Evolutionary conservation across 345 rosid genomes (phyloP).

Genomic region (Pistacia atlantica): DNA sequence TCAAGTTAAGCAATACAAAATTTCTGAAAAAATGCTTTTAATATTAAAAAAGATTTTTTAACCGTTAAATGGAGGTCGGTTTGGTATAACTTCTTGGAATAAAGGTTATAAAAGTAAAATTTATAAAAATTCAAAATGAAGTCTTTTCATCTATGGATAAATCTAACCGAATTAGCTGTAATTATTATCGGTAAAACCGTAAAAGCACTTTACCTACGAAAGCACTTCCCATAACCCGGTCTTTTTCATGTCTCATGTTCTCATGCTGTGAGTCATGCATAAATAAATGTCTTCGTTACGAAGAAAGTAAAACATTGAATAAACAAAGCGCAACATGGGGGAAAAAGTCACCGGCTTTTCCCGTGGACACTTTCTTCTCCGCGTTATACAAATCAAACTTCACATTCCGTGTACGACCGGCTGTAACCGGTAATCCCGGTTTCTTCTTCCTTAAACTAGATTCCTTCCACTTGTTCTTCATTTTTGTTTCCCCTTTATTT

Average conservation of each 20-base stretch:
- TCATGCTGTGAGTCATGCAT: background rate
- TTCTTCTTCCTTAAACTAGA: background rate
- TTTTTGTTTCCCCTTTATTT: background rate
- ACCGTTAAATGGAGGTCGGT: too few species aligned
- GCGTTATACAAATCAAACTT: constrained; percentile 9
- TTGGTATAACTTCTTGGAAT: too few species aligned
- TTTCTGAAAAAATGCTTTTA: too few species aligned
- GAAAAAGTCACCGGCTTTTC: background rate
- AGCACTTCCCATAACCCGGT: background rate
- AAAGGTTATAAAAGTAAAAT: too few species aligned
- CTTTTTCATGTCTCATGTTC: background rate
- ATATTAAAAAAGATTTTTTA: too few species aligned
- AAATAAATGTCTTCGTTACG: background rate
- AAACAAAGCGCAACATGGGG: background rate
- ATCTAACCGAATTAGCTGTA: too few species aligned
- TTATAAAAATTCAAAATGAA: too few species aligned
- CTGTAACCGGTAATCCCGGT: constrained; percentile 12
- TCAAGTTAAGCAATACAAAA: too few species aligned
- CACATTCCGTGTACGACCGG: background rate
- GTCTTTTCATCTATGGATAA: too few species aligned
- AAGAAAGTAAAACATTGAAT: background rate
- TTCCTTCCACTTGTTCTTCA: background rate
- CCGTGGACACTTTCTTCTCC: background rate
- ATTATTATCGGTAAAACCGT: too few species aligned
- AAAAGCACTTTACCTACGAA: too few species aligned